phyloP scores from a whole-genome alignment of 352 stramenopile genomes.

The Phytopythium aichiense region DNA sequence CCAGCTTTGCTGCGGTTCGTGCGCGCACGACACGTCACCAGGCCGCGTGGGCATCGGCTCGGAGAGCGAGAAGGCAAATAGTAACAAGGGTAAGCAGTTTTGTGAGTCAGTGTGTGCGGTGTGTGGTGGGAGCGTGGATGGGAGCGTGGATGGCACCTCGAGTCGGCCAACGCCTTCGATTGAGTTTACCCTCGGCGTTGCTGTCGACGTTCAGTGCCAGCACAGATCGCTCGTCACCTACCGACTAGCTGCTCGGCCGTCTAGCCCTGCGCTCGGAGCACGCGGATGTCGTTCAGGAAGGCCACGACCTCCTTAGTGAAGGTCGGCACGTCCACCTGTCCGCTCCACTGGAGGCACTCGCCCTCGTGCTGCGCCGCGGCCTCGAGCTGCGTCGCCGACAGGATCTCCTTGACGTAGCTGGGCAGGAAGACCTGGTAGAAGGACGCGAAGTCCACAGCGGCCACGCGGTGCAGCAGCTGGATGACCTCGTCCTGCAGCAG shows the following conservation, averaged over 20 bases:
- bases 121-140: too few relatives aligned
- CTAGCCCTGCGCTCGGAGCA: constrained; percentile 65
- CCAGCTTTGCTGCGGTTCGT: neutral
- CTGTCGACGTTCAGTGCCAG: too few relatives aligned
- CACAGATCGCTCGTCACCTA: neutral
- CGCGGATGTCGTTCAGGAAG: constrained; percentile 76
- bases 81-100: neutral
- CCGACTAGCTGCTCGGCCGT: neutral
- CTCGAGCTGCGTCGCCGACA: constrained; percentile 47
- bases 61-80: neutral
- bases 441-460: constrained; percentile 64
- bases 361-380: constrained; percentile 44
- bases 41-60: neutral
- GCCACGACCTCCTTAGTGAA: constrained; percentile 66
- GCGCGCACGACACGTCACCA: neutral
- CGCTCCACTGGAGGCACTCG: constrained; percentile 68
- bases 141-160: too few relatives aligned
- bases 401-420: constrained; percentile 58
- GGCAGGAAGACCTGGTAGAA: constrained; percentile 74
- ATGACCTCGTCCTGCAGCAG: constrained; percentile 76
- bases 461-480: constrained; percentile 61
- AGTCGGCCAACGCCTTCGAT: too few relatives aligned
- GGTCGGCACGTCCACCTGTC: constrained; percentile 67
- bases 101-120: neutral
- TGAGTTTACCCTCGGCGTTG: too few relatives aligned